Conservation (phyloP, 163 green algal genomes). For the Scenedesmus sp. region DNA sequence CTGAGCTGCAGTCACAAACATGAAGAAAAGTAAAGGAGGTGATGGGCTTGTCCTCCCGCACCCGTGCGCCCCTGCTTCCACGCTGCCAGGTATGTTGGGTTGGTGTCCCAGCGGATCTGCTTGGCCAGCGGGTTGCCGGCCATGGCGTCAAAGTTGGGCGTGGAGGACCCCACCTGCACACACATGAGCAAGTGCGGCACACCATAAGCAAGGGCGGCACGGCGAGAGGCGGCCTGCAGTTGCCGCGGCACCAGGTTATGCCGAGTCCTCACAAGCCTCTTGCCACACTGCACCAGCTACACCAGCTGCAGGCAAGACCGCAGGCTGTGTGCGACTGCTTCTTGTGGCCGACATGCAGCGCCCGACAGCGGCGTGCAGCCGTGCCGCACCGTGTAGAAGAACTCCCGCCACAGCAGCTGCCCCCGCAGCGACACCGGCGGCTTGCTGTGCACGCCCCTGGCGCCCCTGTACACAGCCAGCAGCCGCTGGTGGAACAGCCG, state of each 20-base stretch:
- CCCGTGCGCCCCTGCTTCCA: slow-evolving; percentile 84
- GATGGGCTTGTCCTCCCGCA: too few species aligned
- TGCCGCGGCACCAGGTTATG: background rate
- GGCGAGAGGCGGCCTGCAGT: background rate
- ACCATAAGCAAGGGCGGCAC: background rate
- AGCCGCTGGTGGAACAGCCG: slow-evolving; percentile 72
- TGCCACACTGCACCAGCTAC: too few species aligned
- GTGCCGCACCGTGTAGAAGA: slow-evolving; percentile 87
- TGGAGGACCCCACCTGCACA: slow-evolving; percentile 68
- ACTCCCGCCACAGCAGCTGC: slow-evolving; percentile 97
- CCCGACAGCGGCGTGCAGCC: slow-evolving; percentile 47
- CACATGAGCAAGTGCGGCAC: too few species aligned
- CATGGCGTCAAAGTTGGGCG: slow-evolving; percentile 83
- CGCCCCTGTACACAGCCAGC: slow-evolving; percentile 72
- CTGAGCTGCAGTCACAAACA: too few species aligned
- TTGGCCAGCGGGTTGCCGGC: slow-evolving; percentile 90
- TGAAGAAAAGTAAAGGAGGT: too few species aligned
- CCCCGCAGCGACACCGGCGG: slow-evolving; percentile 92
- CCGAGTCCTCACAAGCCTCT: too few species aligned
- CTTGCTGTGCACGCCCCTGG: slow-evolving; percentile 80
- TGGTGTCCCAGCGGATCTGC: slow-evolving; percentile 84
- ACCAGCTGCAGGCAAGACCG: background rate
- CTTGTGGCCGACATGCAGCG: slow-evolving; percentile 63
- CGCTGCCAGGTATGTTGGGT: slow-evolving; percentile 74
- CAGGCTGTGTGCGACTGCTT: too few species aligned